Conservation (phyloP, 495 filamentous ascomycete genomes). For the Annulohypoxylon maeteangense region DNA sequence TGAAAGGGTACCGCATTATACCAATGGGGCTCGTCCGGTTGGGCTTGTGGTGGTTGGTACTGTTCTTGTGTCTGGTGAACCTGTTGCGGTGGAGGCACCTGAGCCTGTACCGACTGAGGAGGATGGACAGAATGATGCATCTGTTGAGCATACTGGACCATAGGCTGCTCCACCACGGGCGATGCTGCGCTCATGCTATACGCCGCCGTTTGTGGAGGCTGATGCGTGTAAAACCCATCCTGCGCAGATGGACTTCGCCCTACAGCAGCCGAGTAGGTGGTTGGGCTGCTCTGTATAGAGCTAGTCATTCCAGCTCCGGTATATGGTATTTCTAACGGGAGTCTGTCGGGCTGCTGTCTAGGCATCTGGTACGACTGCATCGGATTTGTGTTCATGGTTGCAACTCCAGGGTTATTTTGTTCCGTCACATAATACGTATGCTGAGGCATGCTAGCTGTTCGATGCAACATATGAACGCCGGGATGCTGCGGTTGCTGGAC, state of each 20-base stretch:
- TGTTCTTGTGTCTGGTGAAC: conserved; percentile 43
- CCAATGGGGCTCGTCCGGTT: conserved; percentile 44
- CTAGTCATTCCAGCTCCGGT: conserved; percentile 48
- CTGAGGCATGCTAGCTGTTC: conserved; percentile 55
- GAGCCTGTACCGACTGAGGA: conserved; percentile 45
- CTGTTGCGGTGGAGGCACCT: conserved; percentile 28
- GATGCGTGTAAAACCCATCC: conserved; percentile 59
- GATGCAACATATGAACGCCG: conserved; percentile 50
- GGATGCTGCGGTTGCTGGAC: conserved; percentile 48
- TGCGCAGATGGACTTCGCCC: conserved; percentile 56
- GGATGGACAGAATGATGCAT: conserved; percentile 33
- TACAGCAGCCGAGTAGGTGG: conserved; percentile 59
- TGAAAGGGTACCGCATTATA: conserved; percentile 57
- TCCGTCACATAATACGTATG: conserved; percentile 62
- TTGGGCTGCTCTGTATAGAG: conserved; percentile 61
- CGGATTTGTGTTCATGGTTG: conserved; percentile 63
- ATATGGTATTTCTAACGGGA: conserved; percentile 57
- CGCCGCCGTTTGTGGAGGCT: conserved; percentile 53
- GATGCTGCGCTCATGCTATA: conserved; percentile 55
- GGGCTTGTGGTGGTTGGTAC: conserved; percentile 35
- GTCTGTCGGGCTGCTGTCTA: conserved; percentile 54
- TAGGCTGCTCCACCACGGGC: conserved; percentile 50
- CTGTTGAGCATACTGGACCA: conserved; percentile 47
- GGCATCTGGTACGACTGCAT: conserved; percentile 58
- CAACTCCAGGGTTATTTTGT: conserved; percentile 62